Conservation (phyloP, 768 basidiomycete genomes). For the Lactarius hengduanensis region DNA sequence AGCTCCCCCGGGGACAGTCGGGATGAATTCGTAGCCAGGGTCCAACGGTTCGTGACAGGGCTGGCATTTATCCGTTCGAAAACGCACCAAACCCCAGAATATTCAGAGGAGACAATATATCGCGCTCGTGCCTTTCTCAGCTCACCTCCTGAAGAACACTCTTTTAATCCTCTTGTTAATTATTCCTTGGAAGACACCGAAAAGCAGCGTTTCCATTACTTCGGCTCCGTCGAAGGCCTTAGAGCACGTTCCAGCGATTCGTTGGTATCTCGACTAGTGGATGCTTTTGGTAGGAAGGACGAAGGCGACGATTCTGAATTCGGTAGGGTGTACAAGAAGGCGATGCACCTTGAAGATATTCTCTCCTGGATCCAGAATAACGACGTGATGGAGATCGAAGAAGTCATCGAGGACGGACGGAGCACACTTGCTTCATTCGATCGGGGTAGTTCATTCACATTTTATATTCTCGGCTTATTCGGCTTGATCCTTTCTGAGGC, state of each 20-base stretch:
- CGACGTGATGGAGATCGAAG: background rate
- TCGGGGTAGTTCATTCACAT: background rate
- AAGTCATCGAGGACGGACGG: background rate
- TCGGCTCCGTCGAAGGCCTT: background rate
- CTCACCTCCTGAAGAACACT: background rate
- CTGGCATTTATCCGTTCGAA: background rate
- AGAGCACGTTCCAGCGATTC: background rate
- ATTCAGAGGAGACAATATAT: background rate
- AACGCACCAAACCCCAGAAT: background rate
- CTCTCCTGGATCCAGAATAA: too few species aligned
- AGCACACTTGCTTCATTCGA: background rate
- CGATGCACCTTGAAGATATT: background rate
- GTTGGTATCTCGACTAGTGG: too few species aligned
- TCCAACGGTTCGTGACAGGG: too few species aligned
- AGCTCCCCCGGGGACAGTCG: background rate
- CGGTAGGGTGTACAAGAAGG: background rate
- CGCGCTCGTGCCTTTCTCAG: constrained; percentile 1
- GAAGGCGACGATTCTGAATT: background rate
- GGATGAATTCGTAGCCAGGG: background rate
- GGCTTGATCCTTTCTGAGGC: background rate
- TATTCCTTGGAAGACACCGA: background rate
- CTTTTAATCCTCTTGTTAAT: background rate
- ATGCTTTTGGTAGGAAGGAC: too few species aligned
- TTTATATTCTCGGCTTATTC: background rate
- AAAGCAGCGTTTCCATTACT: background rate